Conservation (phyloP, 1,284 basidiomycete species). For the Ceratobasidium sp. region DNA sequence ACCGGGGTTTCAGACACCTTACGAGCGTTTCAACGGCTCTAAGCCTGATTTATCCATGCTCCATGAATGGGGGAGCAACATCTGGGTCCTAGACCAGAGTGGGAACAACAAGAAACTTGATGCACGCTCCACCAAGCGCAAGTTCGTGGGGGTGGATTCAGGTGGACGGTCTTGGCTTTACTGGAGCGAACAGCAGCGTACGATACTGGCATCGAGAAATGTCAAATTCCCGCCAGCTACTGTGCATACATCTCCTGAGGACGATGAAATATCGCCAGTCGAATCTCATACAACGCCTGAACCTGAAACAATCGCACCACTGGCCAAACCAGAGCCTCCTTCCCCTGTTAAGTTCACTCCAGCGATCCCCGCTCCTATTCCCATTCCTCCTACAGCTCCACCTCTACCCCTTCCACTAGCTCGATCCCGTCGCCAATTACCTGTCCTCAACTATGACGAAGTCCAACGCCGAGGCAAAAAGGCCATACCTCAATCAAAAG, state of each 20-base stretch:
- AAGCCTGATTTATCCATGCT: constrained; percentile 50
- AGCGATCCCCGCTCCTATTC: not conserved
- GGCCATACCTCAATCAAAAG: constrained; percentile 3
- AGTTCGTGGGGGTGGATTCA: constrained; percentile 3
- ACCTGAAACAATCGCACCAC: not conserved
- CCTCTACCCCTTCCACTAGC: not conserved
- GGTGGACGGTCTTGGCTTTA: constrained; percentile 7
- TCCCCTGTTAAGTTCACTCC: not conserved
- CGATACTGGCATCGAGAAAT: constrained; percentile 1
- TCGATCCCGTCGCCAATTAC: not conserved
- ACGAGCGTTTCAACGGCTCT: constrained; percentile 47
- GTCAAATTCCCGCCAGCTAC: constrained; percentile 10
- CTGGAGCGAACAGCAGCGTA: constrained; percentile 13
- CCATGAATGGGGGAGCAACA: constrained; percentile 35
- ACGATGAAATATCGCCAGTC: constrained; percentile 3
- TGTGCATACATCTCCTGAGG: not conserved
- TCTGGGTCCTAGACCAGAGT: constrained; percentile 25
- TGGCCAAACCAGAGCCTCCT: constrained; percentile 2
- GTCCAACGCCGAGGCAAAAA: constrained; percentile 1
- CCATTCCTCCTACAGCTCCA: not conserved
- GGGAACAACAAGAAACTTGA: not conserved
- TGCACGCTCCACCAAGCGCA: constrained; percentile 23
- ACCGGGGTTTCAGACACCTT: constrained; percentile 45
- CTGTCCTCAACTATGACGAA: not conserved
- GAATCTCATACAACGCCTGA: not conserved